Percentiles rank a stretch among this genome's conserved stretches.
phyloP scores from a whole-genome alignment of 768 basidiomycete genomes.

The Pisolithus microcarpus region DNA sequence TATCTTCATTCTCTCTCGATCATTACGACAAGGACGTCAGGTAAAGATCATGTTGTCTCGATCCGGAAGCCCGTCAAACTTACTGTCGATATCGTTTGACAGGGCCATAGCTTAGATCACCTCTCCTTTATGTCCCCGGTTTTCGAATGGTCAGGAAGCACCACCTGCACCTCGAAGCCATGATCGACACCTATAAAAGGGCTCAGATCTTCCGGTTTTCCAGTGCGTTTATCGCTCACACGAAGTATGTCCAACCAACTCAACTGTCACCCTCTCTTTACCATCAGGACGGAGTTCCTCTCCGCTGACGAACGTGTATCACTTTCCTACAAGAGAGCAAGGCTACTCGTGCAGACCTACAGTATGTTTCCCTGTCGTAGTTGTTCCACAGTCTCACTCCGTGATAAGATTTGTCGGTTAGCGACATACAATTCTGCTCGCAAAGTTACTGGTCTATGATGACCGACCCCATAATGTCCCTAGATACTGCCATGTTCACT shows the following conservation, averaged over 20 bases:
- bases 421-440: conserved; percentile 44
- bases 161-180: conserved; percentile 2
- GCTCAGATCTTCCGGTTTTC: conserved; percentile 1
- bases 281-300: conserved; percentile 36
- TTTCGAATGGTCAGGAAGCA: conserved; percentile 10
- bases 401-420: conserved; percentile 27
- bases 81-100: conserved; percentile 12
- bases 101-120: conserved; percentile 2
- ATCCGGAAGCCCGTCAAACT: conserved; percentile 10
- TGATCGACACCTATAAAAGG: conserved; percentile 17
- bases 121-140: conserved; percentile 4
- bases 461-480: conserved; percentile 43
- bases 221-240: not conserved
- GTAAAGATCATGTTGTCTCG: conserved; percentile 10
- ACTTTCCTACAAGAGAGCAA: conserved; percentile 45
- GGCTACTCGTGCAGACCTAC: conserved; percentile 43
- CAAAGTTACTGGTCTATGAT: conserved; percentile 47
- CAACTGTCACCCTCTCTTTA: conserved; percentile 40
- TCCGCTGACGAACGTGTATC: conserved; percentile 39
- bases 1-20: conserved; percentile 8
- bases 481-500: conserved; percentile 48
- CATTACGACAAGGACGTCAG: conserved; percentile 5
- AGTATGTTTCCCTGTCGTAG: conserved; percentile 24
- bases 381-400: not conserved
- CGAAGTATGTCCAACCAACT: conserved; percentile 8